phyloP scores from a whole-genome alignment of 2,329 filamentous ascomycete species.

The Sarocladium oryzae region DNA sequence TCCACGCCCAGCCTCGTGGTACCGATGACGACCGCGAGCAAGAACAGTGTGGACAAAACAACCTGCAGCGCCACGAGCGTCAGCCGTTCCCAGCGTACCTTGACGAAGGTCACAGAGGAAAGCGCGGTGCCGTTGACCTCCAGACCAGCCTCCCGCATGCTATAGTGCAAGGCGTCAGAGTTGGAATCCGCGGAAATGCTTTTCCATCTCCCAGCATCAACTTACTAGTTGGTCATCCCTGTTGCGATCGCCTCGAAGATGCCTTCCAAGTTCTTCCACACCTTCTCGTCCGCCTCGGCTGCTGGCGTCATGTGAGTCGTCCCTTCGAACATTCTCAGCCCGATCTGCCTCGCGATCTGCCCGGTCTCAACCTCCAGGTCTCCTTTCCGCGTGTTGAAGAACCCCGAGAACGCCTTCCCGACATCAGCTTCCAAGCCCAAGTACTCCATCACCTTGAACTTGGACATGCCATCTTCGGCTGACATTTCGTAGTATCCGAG shows the following conservation, averaged over 20 bases:
- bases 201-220: no score
- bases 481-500: neutral
- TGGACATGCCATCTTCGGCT: neutral
- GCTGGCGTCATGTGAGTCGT: neutral
- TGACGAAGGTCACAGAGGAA: constrained; percentile 11
- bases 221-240: constrained; percentile 10
- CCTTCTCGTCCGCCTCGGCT: constrained; percentile 1
- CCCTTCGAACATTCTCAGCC: constrained; percentile 1
- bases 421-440: constrained; percentile 3
- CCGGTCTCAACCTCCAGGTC: neutral
- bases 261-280: constrained; percentile 7
- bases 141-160: constrained; percentile 1
- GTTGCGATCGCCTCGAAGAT: neutral
- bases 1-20: constrained; percentile 12
- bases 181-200: neutral
- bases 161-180: neutral
- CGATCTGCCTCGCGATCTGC: constrained; percentile 4
- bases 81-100: constrained; percentile 16
- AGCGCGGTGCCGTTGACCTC: constrained; percentile 6
- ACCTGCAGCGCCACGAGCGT: constrained; percentile 14
- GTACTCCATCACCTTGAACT: neutral
- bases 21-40: constrained; percentile 11
- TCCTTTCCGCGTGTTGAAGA: neutral
- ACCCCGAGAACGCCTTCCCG: constrained; percentile 4
- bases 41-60: constrained; percentile 11